phyloP scores from a whole-genome alignment of 2,329 filamentous ascomycete genomes.

The Hypoxylon sp. region DNA sequence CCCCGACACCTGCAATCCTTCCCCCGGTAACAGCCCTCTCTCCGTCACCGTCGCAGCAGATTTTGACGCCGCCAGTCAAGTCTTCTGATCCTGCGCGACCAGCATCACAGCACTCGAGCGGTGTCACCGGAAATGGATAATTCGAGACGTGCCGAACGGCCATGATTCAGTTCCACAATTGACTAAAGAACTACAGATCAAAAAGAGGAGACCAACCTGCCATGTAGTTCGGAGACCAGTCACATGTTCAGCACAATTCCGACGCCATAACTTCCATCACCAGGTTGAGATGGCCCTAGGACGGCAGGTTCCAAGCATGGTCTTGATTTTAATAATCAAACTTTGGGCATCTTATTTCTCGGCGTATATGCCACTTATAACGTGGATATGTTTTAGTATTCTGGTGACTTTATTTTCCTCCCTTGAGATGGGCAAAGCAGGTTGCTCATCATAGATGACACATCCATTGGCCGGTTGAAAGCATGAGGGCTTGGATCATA shows the following conservation, averaged over 20 bases:
- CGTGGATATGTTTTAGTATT: constrained; percentile 16
- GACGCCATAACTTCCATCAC: neutral
- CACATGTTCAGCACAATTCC: constrained; percentile 15
- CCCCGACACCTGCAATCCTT: constrained; percentile 61
- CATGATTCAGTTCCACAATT: neutral
- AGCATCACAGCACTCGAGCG: constrained; percentile 46
- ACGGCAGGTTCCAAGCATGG: neutral
- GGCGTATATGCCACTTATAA: constrained; percentile 5
- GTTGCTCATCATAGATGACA: constrained; percentile 6
- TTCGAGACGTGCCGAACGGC: neutral
- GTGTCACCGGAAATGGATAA: constrained; percentile 36
- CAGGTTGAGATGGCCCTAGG: neutral
- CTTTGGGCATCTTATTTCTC: neutral
- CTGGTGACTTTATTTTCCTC: neutral
- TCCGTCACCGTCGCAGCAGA: constrained; percentile 68
- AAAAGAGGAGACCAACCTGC: neutral
- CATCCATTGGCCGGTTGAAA: constrained; percentile 3
- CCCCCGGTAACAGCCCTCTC: constrained; percentile 70
- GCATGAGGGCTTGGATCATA: constrained; percentile 15
- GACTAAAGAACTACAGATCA: neutral
- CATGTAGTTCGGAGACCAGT: constrained; percentile 14
- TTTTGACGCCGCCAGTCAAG: constrained; percentile 73
- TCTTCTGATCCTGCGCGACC: constrained; percentile 54
- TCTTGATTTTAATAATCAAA: neutral
- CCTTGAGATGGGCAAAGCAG: constrained; percentile 7